phyloP scores from a whole-genome alignment of 2,329 filamentous ascomycete species.

The Pestalotiopsis fici region DNA sequence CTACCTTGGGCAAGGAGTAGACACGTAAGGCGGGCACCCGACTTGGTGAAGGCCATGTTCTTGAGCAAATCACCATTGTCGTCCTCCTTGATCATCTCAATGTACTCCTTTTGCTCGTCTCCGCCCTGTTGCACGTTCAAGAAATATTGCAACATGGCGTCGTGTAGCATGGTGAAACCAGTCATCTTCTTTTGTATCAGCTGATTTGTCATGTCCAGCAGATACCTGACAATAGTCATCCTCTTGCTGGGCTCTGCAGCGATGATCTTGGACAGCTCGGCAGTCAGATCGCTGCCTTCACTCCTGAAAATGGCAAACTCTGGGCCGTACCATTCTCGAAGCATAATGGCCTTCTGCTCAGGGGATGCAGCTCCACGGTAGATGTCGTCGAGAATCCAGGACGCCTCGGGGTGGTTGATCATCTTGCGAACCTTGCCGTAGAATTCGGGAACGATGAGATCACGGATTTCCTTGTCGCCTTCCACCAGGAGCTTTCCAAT shows the following conservation, averaged over 20 bases:
- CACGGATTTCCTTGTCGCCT: slow-evolving; percentile 81
- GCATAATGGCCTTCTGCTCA: slow-evolving; percentile 79
- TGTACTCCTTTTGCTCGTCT: slow-evolving; percentile 82
- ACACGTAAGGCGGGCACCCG: slow-evolving; percentile 79
- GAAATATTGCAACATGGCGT: slow-evolving; percentile 98
- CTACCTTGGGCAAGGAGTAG: slow-evolving; percentile 80
- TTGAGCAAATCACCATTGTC: slow-evolving; percentile 88
- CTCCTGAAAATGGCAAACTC: slow-evolving; percentile 82
- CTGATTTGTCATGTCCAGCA: slow-evolving; percentile 85
- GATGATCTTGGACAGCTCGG: slow-evolving; percentile 76
- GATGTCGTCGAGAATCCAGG: slow-evolving; percentile 97
- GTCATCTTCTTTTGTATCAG: slow-evolving; percentile 96
- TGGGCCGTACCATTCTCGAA: slow-evolving; percentile 95
- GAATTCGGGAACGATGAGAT: slow-evolving; percentile 91
- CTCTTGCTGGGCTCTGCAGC: slow-evolving; percentile 81
- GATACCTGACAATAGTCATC: slow-evolving; percentile 79
- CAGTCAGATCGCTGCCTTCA: slow-evolving; percentile 54
- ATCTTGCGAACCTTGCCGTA: slow-evolving; percentile 90
- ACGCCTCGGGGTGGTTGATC: slow-evolving; percentile 94
- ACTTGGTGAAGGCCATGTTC: slow-evolving; percentile 94
- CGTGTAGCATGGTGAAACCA: slow-evolving; percentile 96
- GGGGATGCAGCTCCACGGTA: slow-evolving; percentile 86
- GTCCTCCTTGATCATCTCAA: slow-evolving; percentile 89
- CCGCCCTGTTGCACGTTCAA: slow-evolving; percentile 74
- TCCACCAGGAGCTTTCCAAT: slow-evolving; percentile 96